Evolutionary conservation across 2,329 filamentous ascomycete genomes (phyloP).

Genomic region (Stromatinia cepivora): DNA sequence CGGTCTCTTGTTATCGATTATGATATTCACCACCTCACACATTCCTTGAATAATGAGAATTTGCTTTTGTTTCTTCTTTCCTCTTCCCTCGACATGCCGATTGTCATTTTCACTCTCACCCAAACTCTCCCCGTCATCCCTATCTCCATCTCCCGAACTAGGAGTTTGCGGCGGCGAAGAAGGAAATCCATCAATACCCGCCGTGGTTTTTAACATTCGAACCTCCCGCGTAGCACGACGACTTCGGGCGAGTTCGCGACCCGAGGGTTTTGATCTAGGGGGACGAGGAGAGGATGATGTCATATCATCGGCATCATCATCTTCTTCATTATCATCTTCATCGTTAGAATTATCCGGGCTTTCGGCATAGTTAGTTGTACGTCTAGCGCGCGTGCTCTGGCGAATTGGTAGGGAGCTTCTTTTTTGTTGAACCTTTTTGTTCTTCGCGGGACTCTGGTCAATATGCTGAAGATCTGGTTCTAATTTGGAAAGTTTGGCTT

Average conservation of each 20-base stretch:
- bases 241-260: conserved; percentile 21
- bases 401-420: conserved; percentile 22
- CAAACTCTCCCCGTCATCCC: conserved; percentile 28
- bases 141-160: conserved; percentile 4
- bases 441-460: conserved; percentile 28
- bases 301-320: conserved; percentile 25
- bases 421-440: not conserved
- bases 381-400: conserved; percentile 25
- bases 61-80: conserved; percentile 39
- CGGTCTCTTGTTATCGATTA: conserved; percentile 75
- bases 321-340: conserved; percentile 2
- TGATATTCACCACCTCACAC: conserved; percentile 68
- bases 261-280: not conserved
- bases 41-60: conserved; percentile 60
- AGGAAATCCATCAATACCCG: conserved; percentile 32
- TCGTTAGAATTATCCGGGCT: conserved; percentile 31
- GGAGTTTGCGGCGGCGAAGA: conserved; percentile 27
- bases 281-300: not conserved
- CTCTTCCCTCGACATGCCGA: not conserved
- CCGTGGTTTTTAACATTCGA: conserved; percentile 34
- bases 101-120: conserved; percentile 14
- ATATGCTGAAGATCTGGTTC: not conserved
- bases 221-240: conserved; percentile 34
- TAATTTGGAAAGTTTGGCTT: not conserved
- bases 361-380: conserved; percentile 35